phyloP scores from a whole-genome alignment of 768 basidiomycete genomes.

The Auricularia heimuer region DNA sequence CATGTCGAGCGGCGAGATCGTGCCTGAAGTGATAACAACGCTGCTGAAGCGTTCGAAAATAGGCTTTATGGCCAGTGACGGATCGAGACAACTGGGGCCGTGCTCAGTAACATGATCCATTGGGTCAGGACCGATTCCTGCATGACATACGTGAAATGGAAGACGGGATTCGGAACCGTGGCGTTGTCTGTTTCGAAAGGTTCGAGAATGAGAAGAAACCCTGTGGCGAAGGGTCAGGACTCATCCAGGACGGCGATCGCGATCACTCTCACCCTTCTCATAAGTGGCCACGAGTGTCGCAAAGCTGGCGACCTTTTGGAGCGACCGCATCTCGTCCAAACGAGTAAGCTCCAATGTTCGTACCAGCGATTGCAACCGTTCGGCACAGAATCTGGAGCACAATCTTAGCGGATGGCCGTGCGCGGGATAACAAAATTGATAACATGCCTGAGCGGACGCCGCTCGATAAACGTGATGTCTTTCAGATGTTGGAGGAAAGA shows the following conservation, averaged over 20 bases:
- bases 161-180: slow-evolving; percentile 96
- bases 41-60: slow-evolving; percentile 97
- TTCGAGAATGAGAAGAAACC: slow-evolving; percentile 92
- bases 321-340: slow-evolving; percentile 80
- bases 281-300: slow-evolving; percentile 97
- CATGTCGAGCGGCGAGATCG: slow-evolving; percentile 98
- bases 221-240: slow-evolving; percentile 29
- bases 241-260: neutral
- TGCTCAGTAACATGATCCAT: neutral
- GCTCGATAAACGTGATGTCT: slow-evolving; percentile 97
- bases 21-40: slow-evolving; percentile 97
- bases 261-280: slow-evolving; percentile 63
- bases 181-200: slow-evolving; percentile 98
- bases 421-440: neutral
- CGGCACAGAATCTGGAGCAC: slow-evolving; percentile 77
- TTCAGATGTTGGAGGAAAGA: slow-evolving; percentile 97
- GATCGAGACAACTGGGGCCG: slow-evolving; percentile 77
- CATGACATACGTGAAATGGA: slow-evolving; percentile 78
- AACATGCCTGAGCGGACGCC: slow-evolving; percentile 75
- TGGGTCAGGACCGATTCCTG: neutral
- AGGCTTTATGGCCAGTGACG: slow-evolving; percentile 93
- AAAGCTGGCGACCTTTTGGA: slow-evolving; percentile 94
- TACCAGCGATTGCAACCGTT: slow-evolving; percentile 87
- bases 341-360: slow-evolving; percentile 83
- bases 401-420: slow-evolving; percentile 5